Evolutionary conservation across 2,329 filamentous ascomycete genomes (phyloP), one percentile per base, ranked within the genome.

Genomic region (Pleochaeta shiraiana): DNA sequence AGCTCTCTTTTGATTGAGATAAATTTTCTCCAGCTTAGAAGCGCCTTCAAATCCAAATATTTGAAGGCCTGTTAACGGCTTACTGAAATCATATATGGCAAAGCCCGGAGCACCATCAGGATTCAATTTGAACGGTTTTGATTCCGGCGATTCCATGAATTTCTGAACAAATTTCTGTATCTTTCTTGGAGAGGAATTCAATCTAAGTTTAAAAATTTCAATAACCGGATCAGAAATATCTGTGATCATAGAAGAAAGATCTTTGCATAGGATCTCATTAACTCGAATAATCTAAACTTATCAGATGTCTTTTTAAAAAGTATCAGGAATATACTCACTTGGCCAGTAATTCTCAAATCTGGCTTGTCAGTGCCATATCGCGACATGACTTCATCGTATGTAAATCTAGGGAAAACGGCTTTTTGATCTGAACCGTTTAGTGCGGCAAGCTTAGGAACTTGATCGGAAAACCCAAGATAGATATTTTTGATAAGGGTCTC

Each of bases 361-460:
- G 93, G 93, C 74, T 98, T 98, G 74, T 98, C 93, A 4, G 84
- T 87, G 12, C 93, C 93, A 71, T 91, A 95, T 2, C 76, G 77
- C 0, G 80, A 76, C 85, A 98, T 97, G 21, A 86, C 87, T 45
- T 87, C 78, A 34, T 86, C 74, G 71, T 97, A 98, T 0, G 82
- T 80, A 69, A 90, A 69, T 45, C 68, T 63, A 45, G 63, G 64
- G 57, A 73, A 73, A 9, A 43, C n/a, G 4, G 14, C 26, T 4
- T 64, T 14, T 7, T 33, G 26, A 21, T n/a, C 9, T n/a, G 16
- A 12, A 33, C 4, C n/a, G 12, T 59, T 24, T 63, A 16, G 5
- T 6, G 34, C 28, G 7, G 30, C 28, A 19, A 14, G 21, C 5
- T 45, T 45, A 28, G 60, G 16, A 47, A 61, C 64, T 37, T 55